A percentile compares a stretch with the other conserved stretches of the same genome.
Conservation (phyloP, 345 rosid genomes). For the Citrus inodora region DNA sequence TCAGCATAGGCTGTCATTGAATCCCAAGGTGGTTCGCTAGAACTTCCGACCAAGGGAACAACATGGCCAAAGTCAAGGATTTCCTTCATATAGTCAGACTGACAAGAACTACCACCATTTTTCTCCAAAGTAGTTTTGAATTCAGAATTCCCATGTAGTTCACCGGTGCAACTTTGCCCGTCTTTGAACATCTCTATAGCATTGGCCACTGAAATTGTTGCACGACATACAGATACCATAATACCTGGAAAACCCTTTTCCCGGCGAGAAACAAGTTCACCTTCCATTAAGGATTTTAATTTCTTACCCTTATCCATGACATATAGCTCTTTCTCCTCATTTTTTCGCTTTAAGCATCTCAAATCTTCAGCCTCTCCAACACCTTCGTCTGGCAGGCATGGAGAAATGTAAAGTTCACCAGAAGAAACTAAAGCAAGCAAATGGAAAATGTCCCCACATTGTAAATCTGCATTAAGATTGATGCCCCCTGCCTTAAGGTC, state of each 20-base stretch:
- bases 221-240: conserved; percentile 47
- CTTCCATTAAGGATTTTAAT: conserved; percentile 53
- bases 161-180: conserved; percentile 26
- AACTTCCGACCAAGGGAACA: conserved; percentile 34
- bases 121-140: conserved; percentile 18
- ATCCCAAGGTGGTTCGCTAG: conserved; percentile 65
- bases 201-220: conserved; percentile 34
- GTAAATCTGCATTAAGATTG: conserved; percentile 65
- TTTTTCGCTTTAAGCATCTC: conserved; percentile 70
- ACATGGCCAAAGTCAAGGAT: conserved; percentile 27
- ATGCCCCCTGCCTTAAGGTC: conserved; percentile 53
- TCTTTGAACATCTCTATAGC: conserved; percentile 53
- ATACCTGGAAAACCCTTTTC: conserved; percentile 98
- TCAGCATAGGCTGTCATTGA: conserved; percentile 63
- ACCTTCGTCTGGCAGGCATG: conserved; percentile 77
- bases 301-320: conserved; percentile 55
- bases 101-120: conserved; percentile 22
- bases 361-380: conserved; percentile 89
- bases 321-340: conserved; percentile 52
- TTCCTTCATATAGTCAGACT: conserved; percentile 36
- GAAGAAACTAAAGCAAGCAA: conserved; percentile 70
- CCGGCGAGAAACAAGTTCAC: conserved; percentile 74
- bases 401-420: conserved; percentile 69
- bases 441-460: conserved; percentile 85
- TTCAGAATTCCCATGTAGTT: conserved; percentile 31